Evolutionary conservation across 202 grass and related monocot genomes (phyloP).

Genomic region (Setaria italica): DNA sequence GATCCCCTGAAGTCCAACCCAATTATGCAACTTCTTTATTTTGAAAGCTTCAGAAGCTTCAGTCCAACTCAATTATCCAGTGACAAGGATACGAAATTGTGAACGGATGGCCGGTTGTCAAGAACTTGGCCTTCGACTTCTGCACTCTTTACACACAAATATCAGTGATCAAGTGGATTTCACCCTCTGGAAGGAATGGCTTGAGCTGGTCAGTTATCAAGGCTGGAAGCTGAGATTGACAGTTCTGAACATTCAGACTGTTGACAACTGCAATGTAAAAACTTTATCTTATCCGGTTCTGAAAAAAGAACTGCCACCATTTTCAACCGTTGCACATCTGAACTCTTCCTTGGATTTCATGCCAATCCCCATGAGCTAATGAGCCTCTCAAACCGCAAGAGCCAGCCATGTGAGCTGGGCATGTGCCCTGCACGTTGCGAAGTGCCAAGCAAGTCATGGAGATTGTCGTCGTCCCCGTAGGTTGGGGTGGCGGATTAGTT

Average conservation of each 20-base stretch:
- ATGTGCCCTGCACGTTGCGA: constrained; percentile 56
- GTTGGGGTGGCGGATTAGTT: constrained; percentile 34
- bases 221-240: neutral
- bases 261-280: neutral
- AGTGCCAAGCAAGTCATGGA: constrained; percentile 48
- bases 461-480: constrained; percentile 33
- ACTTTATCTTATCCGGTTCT: neutral
- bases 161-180: neutral
- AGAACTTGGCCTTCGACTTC: constrained; percentile 26
- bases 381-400: neutral
- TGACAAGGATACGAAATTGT: neutral
- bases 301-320: neutral
- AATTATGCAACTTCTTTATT: neutral
- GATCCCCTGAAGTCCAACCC: constrained; percentile 33
- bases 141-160: neutral
- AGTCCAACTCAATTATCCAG: constrained; percentile 15
- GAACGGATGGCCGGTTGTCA: constrained; percentile 23
- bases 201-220: constrained; percentile 1
- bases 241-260: constrained; percentile 5
- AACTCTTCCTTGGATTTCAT: neutral
- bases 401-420: constrained; percentile 41
- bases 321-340: constrained; percentile 20
- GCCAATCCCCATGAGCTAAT: constrained; percentile 5
- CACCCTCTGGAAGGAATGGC: constrained; percentile 8
- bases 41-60: neutral